Percentiles rank a stretch among this genome's conserved stretches.
These are phyloP conservation scores for Nannochloropsis gaditana DNA, from an alignment of 108 stramenopile species.

Conservation along the genomic window DNA sequence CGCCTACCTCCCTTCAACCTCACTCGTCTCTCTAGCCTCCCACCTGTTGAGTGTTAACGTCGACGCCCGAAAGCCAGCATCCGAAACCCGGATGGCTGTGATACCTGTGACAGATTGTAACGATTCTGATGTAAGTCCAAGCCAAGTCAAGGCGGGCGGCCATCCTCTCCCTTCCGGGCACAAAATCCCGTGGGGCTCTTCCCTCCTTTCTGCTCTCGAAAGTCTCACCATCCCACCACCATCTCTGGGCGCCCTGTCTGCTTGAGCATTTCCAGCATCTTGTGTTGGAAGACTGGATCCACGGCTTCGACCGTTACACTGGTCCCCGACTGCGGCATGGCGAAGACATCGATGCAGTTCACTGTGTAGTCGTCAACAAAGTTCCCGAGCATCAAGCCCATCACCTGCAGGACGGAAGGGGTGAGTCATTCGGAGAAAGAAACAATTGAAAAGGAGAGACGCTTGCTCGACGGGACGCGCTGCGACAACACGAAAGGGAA, in stretches of 20 bases:
- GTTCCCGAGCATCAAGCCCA: slow-evolving; percentile 99
- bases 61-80: slow-evolving; percentile 94
- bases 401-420: slow-evolving; percentile 30
- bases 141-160: slow-evolving; percentile 51
- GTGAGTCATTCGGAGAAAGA: background rate
- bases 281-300: slow-evolving; percentile 95
- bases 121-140: too few relatives aligned
- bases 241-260: slow-evolving; percentile 91
- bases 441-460: too few relatives aligned
- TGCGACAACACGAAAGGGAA: slow-evolving; percentile 9
- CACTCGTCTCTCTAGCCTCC: background rate
- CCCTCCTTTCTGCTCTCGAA: background rate
- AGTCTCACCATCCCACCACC: slow-evolving; percentile 68
- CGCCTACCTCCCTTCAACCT: background rate
- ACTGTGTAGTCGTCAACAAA: slow-evolving; percentile 99
- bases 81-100: slow-evolving; percentile 99
- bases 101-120: slow-evolving; percentile 56
- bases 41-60: slow-evolving; percentile 96
- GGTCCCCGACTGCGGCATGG: slow-evolving; percentile 98
- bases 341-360: slow-evolving; percentile 98
- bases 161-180: slow-evolving; percentile 38
- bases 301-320: slow-evolving; percentile 96
- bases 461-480: too few relatives aligned
- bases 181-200: background rate
- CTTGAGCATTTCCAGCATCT: slow-evolving; percentile 98